A percentile compares a stretch with the other conserved stretches of the same genome.
phyloP scores from a whole-genome alignment of 192 early-diverging fungal species.

The Coemansia guatemalensis region DNA sequence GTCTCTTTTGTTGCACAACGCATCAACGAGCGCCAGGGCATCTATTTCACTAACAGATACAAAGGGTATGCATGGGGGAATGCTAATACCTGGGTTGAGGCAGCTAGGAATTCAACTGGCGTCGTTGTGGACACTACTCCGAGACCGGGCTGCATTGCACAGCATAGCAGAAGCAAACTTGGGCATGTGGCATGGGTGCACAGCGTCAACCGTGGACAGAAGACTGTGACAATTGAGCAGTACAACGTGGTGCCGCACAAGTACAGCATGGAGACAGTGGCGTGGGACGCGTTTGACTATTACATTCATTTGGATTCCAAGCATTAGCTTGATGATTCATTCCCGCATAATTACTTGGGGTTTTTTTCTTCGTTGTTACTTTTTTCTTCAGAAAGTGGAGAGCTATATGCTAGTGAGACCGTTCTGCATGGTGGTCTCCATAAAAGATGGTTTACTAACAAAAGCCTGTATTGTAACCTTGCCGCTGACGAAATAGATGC shows the following conservation, averaged over 20 bases:
- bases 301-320: constrained; percentile 28
- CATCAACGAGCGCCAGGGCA: constrained; percentile 41
- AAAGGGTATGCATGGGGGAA: constrained; percentile 44
- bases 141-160: constrained; percentile 23
- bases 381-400: too few species aligned
- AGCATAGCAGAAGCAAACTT: constrained; percentile 21
- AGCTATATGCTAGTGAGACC: neutral
- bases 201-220: constrained; percentile 16
- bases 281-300: constrained; percentile 36
- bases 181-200: constrained; percentile 47
- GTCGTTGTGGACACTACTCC: constrained; percentile 28
- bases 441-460: too few species aligned
- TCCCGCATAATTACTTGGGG: neutral
- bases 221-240: constrained; percentile 39
- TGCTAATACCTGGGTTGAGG: constrained; percentile 42
- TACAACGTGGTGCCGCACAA: constrained; percentile 34
- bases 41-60: constrained; percentile 43
- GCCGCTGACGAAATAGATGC: too few species aligned
- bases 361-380: neutral
- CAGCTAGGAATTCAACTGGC: constrained; percentile 21
- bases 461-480: too few species aligned
- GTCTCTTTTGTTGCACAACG: constrained; percentile 44
- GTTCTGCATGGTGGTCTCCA: neutral
- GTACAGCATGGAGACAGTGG: constrained; percentile 28
- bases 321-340: neutral